phyloP scores from a whole-genome alignment of 768 basidiomycete genomes.

The Filobasidium wieringae region DNA sequence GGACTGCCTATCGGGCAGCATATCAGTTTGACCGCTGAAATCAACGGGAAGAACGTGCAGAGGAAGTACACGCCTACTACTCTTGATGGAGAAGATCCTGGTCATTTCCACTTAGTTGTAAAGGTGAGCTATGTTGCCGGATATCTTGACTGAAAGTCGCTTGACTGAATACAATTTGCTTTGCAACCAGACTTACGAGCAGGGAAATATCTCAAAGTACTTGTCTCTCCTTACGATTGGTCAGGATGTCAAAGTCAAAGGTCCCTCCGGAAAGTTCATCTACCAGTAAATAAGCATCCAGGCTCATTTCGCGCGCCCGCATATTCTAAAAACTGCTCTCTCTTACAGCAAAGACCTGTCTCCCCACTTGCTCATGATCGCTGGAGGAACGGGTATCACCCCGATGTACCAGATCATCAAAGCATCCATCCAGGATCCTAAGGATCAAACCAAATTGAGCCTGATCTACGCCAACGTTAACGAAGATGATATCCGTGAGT shows the following conservation, averaged over 20 bases:
- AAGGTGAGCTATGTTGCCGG: slow-evolving; percentile 50
- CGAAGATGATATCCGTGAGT: slow-evolving; percentile 63
- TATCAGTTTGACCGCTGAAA: slow-evolving; percentile 79
- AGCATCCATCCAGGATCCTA: slow-evolving; percentile 78
- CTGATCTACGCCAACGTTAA: slow-evolving; percentile 97
- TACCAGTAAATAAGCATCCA: slow-evolving; percentile 46
- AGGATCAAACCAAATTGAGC: slow-evolving; percentile 65
- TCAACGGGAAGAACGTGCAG: slow-evolving; percentile 77
- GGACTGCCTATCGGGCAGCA: slow-evolving; percentile 96
- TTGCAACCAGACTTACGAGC: slow-evolving; percentile 70
- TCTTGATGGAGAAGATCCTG: slow-evolving; percentile 70
- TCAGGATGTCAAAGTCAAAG: slow-evolving; percentile 79
- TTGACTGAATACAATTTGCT: neutral
- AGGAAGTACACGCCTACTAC: slow-evolving; percentile 94
- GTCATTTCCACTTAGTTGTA: slow-evolving; percentile 90
- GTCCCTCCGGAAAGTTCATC: slow-evolving; percentile 89
- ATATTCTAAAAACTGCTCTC: neutral
- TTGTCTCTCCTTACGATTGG: slow-evolving; percentile 72
- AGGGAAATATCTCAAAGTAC: slow-evolving; percentile 89
- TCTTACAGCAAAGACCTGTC: slow-evolving; percentile 48
- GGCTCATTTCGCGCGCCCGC: neutral
- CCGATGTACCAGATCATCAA: slow-evolving; percentile 98
- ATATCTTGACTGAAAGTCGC: neutral
- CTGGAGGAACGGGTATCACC: slow-evolving; percentile 95
- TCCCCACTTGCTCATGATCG: slow-evolving; percentile 86